phyloP scores from a whole-genome alignment of 371 early-diverging fungal genomes.

The Actinomucor elegans region DNA sequence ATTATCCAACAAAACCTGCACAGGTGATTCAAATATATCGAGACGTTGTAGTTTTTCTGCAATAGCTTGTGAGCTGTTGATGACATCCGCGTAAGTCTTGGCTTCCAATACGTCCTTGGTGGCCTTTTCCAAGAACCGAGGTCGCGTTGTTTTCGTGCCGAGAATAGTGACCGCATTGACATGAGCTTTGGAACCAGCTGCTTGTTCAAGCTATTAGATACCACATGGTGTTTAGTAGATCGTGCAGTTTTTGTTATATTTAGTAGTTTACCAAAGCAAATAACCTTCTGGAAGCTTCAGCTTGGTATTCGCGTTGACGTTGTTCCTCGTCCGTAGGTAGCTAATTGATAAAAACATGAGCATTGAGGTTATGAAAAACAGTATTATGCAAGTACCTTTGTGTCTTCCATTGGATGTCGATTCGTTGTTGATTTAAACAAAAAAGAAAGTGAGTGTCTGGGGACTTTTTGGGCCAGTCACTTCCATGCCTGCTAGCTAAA shows the following conservation, averaged over 20 bases:
- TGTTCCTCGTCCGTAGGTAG: conserved; percentile 12
- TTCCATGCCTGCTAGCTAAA: too few species aligned
- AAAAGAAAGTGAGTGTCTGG: too few species aligned
- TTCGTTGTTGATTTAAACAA: not conserved
- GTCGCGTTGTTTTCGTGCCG: conserved; percentile 48
- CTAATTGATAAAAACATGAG: too few species aligned
- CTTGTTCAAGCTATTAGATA: conserved; percentile 31
- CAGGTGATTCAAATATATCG: conserved; percentile 70
- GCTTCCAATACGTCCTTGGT: conserved; percentile 42
- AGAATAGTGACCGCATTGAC: conserved; percentile 54
- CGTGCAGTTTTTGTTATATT: not conserved
- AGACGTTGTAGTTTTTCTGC: conserved; percentile 65
- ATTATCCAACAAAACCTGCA: conserved; percentile 69
- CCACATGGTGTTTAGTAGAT: not conserved
- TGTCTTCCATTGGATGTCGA: not conserved
- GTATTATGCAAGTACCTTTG: too few species aligned
- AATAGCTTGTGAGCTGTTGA: conserved; percentile 61
- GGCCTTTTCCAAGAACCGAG: conserved; percentile 46
- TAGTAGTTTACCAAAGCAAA: conserved; percentile 26
- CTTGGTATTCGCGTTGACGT: conserved; percentile 11
- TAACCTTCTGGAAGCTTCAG: conserved; percentile 31
- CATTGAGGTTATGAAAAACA: too few species aligned
- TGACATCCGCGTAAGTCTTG: conserved; percentile 65
- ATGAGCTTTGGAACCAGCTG: conserved; percentile 42
- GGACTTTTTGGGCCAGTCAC: too few species aligned